Conservation (phyloP, 1,284 basidiomycete genomes). For the Ceratobasidium papillatum region DNA sequence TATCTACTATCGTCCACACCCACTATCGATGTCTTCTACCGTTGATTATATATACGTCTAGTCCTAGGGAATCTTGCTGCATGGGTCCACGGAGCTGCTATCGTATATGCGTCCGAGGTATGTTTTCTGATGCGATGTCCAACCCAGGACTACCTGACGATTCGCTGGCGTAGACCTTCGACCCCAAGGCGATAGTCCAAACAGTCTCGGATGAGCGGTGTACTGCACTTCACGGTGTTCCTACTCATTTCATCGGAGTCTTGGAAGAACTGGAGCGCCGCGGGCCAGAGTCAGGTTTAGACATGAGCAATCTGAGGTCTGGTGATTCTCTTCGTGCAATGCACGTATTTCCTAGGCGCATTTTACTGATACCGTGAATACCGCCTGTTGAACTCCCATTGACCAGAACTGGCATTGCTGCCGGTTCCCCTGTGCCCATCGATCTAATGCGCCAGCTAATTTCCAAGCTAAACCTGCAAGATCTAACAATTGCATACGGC, state of each 20-base stretch:
- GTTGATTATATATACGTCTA: slow-evolving; percentile 60
- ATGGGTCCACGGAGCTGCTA: slow-evolving; percentile 75
- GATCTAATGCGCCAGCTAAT: slow-evolving; percentile 79
- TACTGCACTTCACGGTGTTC: slow-evolving; percentile 84
- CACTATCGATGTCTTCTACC: slow-evolving; percentile 28
- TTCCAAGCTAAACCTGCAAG: slow-evolving; percentile 68
- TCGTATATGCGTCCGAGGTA: slow-evolving; percentile 75
- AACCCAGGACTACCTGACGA: neutral
- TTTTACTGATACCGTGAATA: neutral
- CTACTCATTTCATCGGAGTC: slow-evolving; percentile 82
- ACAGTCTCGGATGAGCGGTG: slow-evolving; percentile 72
- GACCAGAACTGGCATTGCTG: slow-evolving; percentile 79
- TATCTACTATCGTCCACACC: slow-evolving; percentile 19
- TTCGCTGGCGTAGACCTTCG: slow-evolving; percentile 54
- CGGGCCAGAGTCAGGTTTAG: slow-evolving; percentile 50
- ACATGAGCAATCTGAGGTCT: slow-evolving; percentile 65
- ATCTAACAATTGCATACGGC: slow-evolving; percentile 80
- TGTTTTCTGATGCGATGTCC: slow-evolving; percentile 3
- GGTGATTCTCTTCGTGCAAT: slow-evolving; percentile 43
- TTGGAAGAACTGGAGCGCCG: slow-evolving; percentile 68
- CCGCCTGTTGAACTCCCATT: slow-evolving; percentile 36
- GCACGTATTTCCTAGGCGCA: slow-evolving; percentile 23
- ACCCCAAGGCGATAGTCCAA: slow-evolving; percentile 71
- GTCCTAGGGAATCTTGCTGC: slow-evolving; percentile 83
- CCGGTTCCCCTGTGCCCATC: slow-evolving; percentile 80